Conservation (phyloP, 23 red algal species). For the Gracilaria domingensis region DNA sequence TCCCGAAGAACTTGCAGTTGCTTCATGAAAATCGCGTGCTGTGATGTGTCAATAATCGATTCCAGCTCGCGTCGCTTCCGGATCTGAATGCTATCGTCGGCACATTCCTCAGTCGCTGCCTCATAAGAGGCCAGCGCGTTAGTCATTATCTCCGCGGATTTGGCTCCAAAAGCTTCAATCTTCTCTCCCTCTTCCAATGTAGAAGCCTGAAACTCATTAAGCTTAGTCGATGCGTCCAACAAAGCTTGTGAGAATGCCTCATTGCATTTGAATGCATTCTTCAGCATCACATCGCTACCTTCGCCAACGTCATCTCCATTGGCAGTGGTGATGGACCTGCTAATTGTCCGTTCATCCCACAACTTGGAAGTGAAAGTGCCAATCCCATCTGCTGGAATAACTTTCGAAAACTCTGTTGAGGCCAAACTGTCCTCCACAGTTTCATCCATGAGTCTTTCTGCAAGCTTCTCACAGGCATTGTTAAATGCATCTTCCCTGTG, state of each 20-base stretch:
- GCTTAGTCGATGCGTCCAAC: constrained; percentile 48
- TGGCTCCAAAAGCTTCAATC: constrained; percentile 75
- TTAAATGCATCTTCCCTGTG: constrained; percentile 74
- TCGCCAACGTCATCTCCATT: constrained; percentile 33
- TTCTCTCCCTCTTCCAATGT: constrained; percentile 90
- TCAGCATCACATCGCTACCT: constrained; percentile 35
- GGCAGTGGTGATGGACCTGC: background rate
- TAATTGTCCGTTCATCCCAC: constrained; percentile 79
- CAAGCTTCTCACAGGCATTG: constrained; percentile 44
- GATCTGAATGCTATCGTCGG: constrained; percentile 43
- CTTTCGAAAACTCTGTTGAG: constrained; percentile 81
- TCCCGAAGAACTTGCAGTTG: constrained; percentile 95
- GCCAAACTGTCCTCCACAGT: constrained; percentile 36
- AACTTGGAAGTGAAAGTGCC: constrained; percentile 75
- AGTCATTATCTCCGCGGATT: constrained; percentile 78
- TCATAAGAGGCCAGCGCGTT: constrained; percentile 76
- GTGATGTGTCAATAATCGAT: constrained; percentile 84
- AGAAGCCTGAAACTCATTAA: constrained; percentile 50
- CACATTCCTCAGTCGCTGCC: constrained; percentile 59
- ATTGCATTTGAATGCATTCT: constrained; percentile 74
- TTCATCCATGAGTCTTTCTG: constrained; percentile 43
- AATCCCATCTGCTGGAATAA: constrained; percentile 91
- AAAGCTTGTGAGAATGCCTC: constrained; percentile 83
- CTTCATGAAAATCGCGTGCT: constrained; percentile 89
- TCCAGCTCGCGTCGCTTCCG: constrained; percentile 91